Evolutionary conservation across 129 eudicot species (phyloP), one percentile per base, ranked within the genome.

Genomic region (Pseudognaphalium luteoalbum): DNA sequence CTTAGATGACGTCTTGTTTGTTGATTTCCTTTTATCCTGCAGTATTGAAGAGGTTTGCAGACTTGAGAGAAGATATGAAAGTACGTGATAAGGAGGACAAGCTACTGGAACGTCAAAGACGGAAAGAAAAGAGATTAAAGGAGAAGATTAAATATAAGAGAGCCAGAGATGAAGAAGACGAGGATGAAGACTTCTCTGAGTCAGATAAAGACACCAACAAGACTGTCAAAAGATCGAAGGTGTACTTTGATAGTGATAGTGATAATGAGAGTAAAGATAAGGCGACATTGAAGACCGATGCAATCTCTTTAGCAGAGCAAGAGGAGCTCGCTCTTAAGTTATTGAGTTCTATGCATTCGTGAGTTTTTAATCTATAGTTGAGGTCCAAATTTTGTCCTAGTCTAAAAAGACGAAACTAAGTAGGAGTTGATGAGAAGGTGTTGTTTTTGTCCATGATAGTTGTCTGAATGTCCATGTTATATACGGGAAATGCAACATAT

Each of bases 251-350:
- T 62, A 86, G 92, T 21, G 98, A 93, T 56, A 59, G 76, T 68
- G 93, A 91, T 33, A 86, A 74, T 3, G 90, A 76, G 81, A 70
- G 75, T 82, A 67, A 74, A 71, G 83, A 63, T 67, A 74, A 83
- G 42, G 65, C 28, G 42, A 83, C 54, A 22, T 30, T 84, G 41
- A 68, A 70, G 68, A 74, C 87, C 0, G 92, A 76, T 61, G 80
- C 86, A 20, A 85, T 91, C 30, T 86, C 99, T 67, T 66, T 95
- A 66, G 91, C 85, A 0, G 92, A 95, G 78, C 99, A 95, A 84
- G 99, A 95, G 71, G 93, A 83, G 47, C 83, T 95, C 54, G 99
- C 99, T 37, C 96, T 95, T n/a, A 91, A 89, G 83, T 74, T 95
- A 83, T 78, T 95, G 85, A 83, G 88, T 73, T 91, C 97, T 72